Conservation (phyloP, 495 filamentous ascomycete genomes). For the Hyaloscypha bicolor region DNA sequence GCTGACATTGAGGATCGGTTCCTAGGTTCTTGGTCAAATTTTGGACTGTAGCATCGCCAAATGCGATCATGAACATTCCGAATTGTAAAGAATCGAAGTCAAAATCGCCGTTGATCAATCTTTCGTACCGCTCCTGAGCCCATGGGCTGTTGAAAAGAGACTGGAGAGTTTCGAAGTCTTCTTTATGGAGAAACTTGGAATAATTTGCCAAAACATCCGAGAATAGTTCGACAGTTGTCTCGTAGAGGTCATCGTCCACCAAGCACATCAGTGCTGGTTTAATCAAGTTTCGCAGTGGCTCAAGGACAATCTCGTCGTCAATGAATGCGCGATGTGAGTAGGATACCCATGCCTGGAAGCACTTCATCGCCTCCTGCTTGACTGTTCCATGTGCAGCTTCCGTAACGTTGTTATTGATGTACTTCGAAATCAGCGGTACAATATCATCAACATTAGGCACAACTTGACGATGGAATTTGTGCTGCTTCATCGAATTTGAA, state of each 20-base stretch:
- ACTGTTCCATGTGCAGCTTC: conserved; percentile 20
- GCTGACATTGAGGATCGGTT: conserved; percentile 46
- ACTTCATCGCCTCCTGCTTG: conserved; percentile 56
- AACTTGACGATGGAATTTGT: conserved; percentile 52
- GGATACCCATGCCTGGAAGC: conserved; percentile 69
- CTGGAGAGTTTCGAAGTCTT: conserved; percentile 57
- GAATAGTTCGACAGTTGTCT: conserved; percentile 62
- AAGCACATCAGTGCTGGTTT: conserved; percentile 59
- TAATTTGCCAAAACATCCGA: conserved; percentile 67
- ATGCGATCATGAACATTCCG: conserved; percentile 69
- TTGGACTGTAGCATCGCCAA: conserved; percentile 60
- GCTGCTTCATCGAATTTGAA: conserved; percentile 56
- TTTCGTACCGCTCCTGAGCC: conserved; percentile 52
- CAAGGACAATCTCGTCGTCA: conserved; percentile 53
- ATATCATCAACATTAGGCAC: conserved; percentile 54
- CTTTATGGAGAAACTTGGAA: conserved; percentile 58
- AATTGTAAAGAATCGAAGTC: conserved; percentile 69
- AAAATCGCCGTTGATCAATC: conserved; percentile 60
- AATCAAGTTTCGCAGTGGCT: conserved; percentile 57
- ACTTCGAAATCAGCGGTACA: conserved; percentile 46
- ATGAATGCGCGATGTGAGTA: conserved; percentile 64
- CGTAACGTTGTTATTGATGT: conserved; percentile 11
- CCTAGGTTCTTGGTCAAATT: conserved; percentile 43
- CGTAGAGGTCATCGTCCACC: conserved; percentile 52
- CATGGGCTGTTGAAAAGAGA: conserved; percentile 58